Percentiles rank a stretch among this genome's conserved stretches.
phyloP scores from a whole-genome alignment of 169 alveolate genomes.

The Prorocentrum cordatum region DNA sequence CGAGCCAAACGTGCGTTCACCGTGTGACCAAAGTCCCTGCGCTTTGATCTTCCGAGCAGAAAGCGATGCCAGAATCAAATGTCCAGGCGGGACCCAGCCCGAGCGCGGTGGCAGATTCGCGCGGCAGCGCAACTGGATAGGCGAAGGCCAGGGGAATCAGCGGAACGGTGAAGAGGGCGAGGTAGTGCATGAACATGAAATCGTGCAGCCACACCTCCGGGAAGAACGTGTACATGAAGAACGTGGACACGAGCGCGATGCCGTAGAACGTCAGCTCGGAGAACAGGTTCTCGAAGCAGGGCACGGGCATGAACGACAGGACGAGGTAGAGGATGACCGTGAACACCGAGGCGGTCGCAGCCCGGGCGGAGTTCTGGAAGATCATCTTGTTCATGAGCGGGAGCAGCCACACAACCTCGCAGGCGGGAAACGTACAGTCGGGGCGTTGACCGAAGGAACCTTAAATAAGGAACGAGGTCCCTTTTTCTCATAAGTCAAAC shows the following conservation, averaged over 20 bases:
- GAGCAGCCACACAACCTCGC: neutral
- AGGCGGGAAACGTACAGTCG: too few species aligned
- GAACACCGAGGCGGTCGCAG: constrained; percentile 53
- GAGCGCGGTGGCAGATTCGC: too few species aligned
- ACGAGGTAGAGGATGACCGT: constrained; percentile 52
- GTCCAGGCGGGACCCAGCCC: too few species aligned
- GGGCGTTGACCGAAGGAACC: too few species aligned
- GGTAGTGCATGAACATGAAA: constrained; percentile 61
- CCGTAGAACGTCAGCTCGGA: constrained; percentile 66
- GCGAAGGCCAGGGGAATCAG: constrained; percentile 65
- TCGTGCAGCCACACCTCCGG: constrained; percentile 62
- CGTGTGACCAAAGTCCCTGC: too few species aligned
- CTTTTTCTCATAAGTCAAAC: too few species aligned
- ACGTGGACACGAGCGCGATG: constrained; percentile 59
- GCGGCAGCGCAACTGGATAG: too few species aligned
- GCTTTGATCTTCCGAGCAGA: too few species aligned
- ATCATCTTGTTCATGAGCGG: constrained; percentile 50
- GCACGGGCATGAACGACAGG: constrained; percentile 61
- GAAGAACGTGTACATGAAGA: constrained; percentile 68
- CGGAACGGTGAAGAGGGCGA: constrained; percentile 66
- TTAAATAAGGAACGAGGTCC: too few species aligned
- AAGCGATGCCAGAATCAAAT: too few species aligned
- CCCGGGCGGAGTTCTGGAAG: constrained; percentile 68
- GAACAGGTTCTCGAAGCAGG: constrained; percentile 46
- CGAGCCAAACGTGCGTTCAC: too few species aligned